A percentile compares a stretch with the other conserved stretches of the same genome.
These are phyloP conservation scores for Phytophthora syringae DNA, from an alignment of 352 stramenopile genomes.

Conservation along the genomic window DNA sequence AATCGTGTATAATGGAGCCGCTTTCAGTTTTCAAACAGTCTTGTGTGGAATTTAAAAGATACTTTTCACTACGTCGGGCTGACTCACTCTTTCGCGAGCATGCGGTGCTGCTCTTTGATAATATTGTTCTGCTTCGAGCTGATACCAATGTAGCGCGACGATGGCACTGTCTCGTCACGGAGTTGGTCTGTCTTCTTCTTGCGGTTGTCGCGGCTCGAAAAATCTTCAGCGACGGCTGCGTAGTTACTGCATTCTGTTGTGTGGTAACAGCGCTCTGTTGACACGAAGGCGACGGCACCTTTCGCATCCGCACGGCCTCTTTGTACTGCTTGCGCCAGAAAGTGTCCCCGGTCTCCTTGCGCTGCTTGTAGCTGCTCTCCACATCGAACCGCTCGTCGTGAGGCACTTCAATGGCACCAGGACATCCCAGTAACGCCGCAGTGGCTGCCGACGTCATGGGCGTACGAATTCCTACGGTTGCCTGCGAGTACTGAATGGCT, in stretches of 20 bases:
- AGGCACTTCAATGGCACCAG: constrained; percentile 41
- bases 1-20: constrained; percentile 37
- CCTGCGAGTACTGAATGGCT: constrained; percentile 29
- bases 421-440: constrained; percentile 29
- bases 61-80: neutral
- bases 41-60: constrained; percentile 5
- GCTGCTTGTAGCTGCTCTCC: constrained; percentile 53
- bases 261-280: constrained; percentile 6
- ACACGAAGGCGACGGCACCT: constrained; percentile 31
- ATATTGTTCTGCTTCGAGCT: constrained; percentile 75
- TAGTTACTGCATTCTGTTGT: constrained; percentile 7
- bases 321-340: constrained; percentile 69
- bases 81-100: constrained; percentile 50
- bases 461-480: constrained; percentile 29
- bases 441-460: constrained; percentile 29
- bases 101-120: constrained; percentile 78
- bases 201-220: constrained; percentile 65
- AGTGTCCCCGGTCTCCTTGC: constrained; percentile 43
- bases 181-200: constrained; percentile 44
- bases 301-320: constrained; percentile 60
- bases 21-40: constrained; percentile 10
- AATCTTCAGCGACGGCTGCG: constrained; percentile 69
- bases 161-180: constrained; percentile 68
- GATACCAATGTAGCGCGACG: constrained; percentile 78
- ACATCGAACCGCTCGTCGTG: constrained; percentile 58